Conservation (phyloP, 306 rosid genomes). For the Cicer chorassanicum region DNA sequence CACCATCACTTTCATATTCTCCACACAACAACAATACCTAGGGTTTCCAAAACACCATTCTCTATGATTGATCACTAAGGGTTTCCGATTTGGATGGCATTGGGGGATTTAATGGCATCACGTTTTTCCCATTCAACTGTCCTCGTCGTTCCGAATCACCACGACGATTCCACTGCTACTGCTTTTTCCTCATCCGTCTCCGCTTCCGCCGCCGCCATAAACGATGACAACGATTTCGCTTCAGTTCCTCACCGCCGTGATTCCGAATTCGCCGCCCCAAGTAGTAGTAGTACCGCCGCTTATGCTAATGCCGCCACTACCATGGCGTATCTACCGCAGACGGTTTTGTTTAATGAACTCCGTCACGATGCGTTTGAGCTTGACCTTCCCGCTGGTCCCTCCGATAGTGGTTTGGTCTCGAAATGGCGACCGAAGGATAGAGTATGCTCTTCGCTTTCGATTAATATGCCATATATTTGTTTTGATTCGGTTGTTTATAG, state of each 20-base stretch:
- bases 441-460: slow-evolving; percentile 52
- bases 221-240: slow-evolving; percentile 26
- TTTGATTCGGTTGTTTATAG: slow-evolving; percentile 9
- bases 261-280: slow-evolving; percentile 68
- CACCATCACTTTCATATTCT: slow-evolving; percentile 1
- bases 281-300: slow-evolving; percentile 61
- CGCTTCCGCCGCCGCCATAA: neutral
- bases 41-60: slow-evolving; percentile 49
- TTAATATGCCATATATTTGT: neutral
- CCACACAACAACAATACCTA: slow-evolving; percentile 33
- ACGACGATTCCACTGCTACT: slow-evolving; percentile 39
- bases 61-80: slow-evolving; percentile 48
- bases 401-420: slow-evolving; percentile 83
- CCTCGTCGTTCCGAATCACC: slow-evolving; percentile 63
- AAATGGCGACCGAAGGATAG: slow-evolving; percentile 96
- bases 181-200: slow-evolving; percentile 12
- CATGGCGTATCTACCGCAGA: slow-evolving; percentile 87
- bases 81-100: slow-evolving; percentile 93
- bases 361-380: slow-evolving; percentile 92
- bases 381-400: slow-evolving; percentile 68
- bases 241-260: slow-evolving; percentile 49
- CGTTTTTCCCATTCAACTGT: slow-evolving; percentile 87
- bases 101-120: slow-evolving; percentile 96
- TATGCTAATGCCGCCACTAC: slow-evolving; percentile 73
- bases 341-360: slow-evolving; percentile 70